These are phyloP conservation scores for Parafenestella ontariensis DNA, from an alignment of 2,329 filamentous ascomycete species.

Conservation along the genomic window DNA sequence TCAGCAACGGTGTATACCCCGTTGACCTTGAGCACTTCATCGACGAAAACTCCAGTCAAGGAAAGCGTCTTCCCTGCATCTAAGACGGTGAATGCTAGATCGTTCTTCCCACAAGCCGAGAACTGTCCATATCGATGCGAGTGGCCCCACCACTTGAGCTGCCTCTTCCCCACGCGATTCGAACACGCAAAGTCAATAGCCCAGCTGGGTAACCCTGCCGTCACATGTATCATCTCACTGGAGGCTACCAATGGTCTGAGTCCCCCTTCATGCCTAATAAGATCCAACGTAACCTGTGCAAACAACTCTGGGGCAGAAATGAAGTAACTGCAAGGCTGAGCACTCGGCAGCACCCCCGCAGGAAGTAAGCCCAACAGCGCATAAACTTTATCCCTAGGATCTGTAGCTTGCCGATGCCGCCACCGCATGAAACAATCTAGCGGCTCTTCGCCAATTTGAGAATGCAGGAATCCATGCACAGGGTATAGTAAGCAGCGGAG, in stretches of 20 bases:
- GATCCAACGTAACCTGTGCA: constrained; percentile 15
- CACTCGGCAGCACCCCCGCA: constrained; percentile 2
- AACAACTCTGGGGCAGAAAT: constrained; percentile 10
- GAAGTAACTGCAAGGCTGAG: constrained; percentile 12
- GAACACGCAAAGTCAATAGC: constrained; percentile 25
- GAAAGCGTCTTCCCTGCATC: not conserved
- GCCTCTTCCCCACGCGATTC: constrained; percentile 18
- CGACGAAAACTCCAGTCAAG: constrained; percentile 7
- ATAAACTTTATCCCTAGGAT: constrained; percentile 35
- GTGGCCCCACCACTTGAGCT: constrained; percentile 30
- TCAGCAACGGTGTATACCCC: not conserved
- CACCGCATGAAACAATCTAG: constrained; percentile 26
- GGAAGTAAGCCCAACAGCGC: constrained; percentile 25
- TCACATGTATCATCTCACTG: constrained; percentile 17
- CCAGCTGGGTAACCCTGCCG: constrained; percentile 13
- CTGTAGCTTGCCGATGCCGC: constrained; percentile 24
- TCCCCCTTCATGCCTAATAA: constrained; percentile 12
- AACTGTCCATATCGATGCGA: constrained; percentile 21
- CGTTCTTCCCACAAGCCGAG: constrained; percentile 4
- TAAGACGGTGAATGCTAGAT: not conserved
- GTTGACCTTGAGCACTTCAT: constrained; percentile 5
- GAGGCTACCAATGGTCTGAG: constrained; percentile 20
- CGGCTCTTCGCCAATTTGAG: constrained; percentile 8
- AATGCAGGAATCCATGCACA: constrained; percentile 17
- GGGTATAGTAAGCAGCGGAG: constrained; percentile 21